A percentile compares a stretch with the other conserved stretches of the same genome.
phyloP scores from a whole-genome alignment of 2,329 filamentous ascomycete species.

The Fusarium chuoi region DNA sequence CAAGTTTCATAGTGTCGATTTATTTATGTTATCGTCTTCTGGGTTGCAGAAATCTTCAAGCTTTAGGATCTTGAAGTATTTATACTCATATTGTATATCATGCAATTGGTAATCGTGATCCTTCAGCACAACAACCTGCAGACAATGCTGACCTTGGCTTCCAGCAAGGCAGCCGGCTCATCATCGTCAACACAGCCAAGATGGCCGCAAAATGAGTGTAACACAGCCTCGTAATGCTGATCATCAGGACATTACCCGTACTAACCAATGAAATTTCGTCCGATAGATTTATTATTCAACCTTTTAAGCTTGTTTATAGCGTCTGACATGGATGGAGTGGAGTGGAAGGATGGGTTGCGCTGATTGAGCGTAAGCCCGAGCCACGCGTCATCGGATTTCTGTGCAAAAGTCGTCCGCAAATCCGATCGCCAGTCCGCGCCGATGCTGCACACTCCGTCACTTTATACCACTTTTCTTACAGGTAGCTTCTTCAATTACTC shows the following conservation, averaged over 20 bases:
- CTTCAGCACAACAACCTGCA: rapidly evolving
- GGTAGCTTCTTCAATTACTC: rapidly evolving
- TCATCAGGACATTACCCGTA: rapidly evolving
- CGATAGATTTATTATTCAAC: rapidly evolving
- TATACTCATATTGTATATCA: background rate
- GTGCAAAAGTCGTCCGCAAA: background rate
- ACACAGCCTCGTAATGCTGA: background rate
- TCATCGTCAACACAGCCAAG: background rate
- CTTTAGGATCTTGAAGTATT: rapidly evolving
- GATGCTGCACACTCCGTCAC: background rate
- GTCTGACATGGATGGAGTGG: background rate
- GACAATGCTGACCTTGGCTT: background rate
- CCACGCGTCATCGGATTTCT: conserved; percentile 22
- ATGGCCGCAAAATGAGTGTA: too few species aligned
- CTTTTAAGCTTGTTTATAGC: background rate
- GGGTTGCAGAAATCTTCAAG: rapidly evolving
- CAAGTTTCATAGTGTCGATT: background rate
- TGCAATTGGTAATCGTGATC: background rate
- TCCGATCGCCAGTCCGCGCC: background rate
- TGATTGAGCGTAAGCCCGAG: background rate
- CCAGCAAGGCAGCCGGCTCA: background rate
- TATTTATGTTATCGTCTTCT: background rate
- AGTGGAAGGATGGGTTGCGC: background rate
- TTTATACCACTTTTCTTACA: too few species aligned
- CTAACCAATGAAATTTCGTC: background rate